phyloP scores from a whole-genome alignment of 2,329 filamentous ascomycete genomes.

The Exophiala oligosperma region DNA sequence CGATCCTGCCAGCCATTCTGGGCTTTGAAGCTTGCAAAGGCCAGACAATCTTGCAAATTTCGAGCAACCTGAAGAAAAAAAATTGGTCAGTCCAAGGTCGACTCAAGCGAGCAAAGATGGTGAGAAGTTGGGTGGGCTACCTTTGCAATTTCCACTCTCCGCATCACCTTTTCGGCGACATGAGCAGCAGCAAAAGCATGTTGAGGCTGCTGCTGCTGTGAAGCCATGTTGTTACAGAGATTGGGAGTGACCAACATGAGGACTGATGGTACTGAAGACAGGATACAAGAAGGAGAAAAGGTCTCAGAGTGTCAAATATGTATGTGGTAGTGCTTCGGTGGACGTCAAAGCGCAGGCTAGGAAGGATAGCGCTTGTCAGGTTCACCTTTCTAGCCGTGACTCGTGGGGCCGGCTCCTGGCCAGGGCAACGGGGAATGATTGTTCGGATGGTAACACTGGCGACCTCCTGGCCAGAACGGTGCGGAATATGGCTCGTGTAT shows the following conservation, averaged over 20 bases:
- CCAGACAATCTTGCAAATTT: constrained; percentile 87
- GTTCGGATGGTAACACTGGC: constrained; percentile 11
- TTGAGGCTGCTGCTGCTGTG: constrained; percentile 27
- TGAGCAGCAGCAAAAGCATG: constrained; percentile 35
- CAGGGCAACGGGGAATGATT: constrained; percentile 19
- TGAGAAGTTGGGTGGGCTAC: constrained; percentile 43
- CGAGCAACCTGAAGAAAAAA: constrained; percentile 73
- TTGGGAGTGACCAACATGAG: constrained; percentile 28
- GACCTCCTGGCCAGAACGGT: constrained; percentile 3
- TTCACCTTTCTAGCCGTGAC: constrained; percentile 13
- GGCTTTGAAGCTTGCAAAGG: constrained; percentile 95
- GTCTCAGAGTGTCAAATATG: constrained; percentile 22
- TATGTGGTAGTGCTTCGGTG: constrained; percentile 22
- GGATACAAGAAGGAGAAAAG: constrained; percentile 21
- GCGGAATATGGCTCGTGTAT: background rate
- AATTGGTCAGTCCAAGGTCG: constrained; percentile 21
- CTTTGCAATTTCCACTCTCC: constrained; percentile 74
- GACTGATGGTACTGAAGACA: constrained; percentile 8
- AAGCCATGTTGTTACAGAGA: constrained; percentile 38
- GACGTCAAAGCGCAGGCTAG: constrained; percentile 28
- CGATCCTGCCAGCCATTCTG: constrained; percentile 94
- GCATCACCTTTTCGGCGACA: constrained; percentile 63
- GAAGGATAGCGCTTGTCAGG: constrained; percentile 21
- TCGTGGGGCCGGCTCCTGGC: constrained; percentile 21
- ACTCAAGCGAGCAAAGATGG: constrained; percentile 13